These are phyloP conservation scores for Luzula sylvatica DNA, from an alignment of 176 grass and related monocot species.

Conservation along the genomic window DNA sequence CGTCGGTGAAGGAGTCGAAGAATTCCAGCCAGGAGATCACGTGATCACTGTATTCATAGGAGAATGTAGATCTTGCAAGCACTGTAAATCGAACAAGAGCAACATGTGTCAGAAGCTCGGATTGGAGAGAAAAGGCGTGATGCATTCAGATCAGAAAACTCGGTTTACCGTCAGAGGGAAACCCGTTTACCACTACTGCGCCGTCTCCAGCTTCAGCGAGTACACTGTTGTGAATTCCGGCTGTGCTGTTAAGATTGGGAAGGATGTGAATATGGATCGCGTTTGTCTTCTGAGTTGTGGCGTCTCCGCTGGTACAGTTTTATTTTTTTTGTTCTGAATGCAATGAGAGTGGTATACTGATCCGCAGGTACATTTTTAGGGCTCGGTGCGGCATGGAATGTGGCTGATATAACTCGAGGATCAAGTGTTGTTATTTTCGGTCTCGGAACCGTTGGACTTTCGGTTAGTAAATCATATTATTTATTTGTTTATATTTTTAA, in stretches of 20 bases:
- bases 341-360: too few species aligned
- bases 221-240: constrained; percentile 78
- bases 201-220: constrained; percentile 96
- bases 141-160: constrained; percentile 85
- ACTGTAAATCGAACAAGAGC: constrained; percentile 69
- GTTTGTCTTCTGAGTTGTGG: constrained; percentile 85
- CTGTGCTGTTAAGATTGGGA: constrained; percentile 64
- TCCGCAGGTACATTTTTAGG: constrained; percentile 25
- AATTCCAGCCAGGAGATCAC: constrained; percentile 62
- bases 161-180: constrained; percentile 56
- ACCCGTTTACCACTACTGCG: constrained; percentile 68
- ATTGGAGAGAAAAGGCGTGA: constrained; percentile 75
- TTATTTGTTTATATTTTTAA: not conserved
- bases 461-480: constrained; percentile 53
- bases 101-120: constrained; percentile 96
- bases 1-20: constrained; percentile 59
- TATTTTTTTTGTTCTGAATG: not conserved
- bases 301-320: constrained; percentile 59
- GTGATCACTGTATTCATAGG: constrained; percentile 87
- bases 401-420: constrained; percentile 62
- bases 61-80: constrained; percentile 77
- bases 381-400: constrained; percentile 87
- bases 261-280: constrained; percentile 56
- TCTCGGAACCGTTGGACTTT: constrained; percentile 88
- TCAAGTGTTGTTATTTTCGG: constrained; percentile 94